Evolutionary conservation across 2,329 filamentous ascomycete genomes (phyloP).

Genomic region (Colletotrichum tamarilloi): DNA sequence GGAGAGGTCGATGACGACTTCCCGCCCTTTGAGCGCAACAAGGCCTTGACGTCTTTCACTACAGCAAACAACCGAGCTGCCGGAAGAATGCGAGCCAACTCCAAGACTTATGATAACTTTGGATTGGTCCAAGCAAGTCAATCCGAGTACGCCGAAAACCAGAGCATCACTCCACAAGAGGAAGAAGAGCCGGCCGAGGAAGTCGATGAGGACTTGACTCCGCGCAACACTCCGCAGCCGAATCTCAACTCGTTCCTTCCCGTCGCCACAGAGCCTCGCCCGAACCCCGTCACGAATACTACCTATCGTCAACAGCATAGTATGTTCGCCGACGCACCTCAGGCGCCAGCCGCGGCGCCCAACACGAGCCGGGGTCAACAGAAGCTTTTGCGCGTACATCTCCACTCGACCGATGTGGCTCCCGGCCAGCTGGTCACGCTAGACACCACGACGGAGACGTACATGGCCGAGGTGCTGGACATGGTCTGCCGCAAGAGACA

Average conservation of each 20-base stretch:
- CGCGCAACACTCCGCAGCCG: slow-evolving; percentile 59
- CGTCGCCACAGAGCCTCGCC: slow-evolving; percentile 50
- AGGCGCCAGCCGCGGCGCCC: slow-evolving; percentile 55
- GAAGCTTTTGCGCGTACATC: slow-evolving; percentile 78
- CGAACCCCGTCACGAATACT: slow-evolving; percentile 72
- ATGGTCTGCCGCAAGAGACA: slow-evolving; percentile 81
- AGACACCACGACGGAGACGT: slow-evolving; percentile 84
- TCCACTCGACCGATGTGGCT: slow-evolving; percentile 74
- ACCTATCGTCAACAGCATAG: slow-evolving; percentile 65
- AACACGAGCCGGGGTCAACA: slow-evolving; percentile 69
- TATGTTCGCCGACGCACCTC: slow-evolving; percentile 67
- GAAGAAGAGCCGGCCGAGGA: slow-evolving; percentile 49
- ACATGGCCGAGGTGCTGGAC: slow-evolving; percentile 84
- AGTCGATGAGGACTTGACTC: slow-evolving; percentile 55
- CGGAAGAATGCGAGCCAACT: slow-evolving; percentile 71
- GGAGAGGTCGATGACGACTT: slow-evolving; percentile 90
- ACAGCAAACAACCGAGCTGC: slow-evolving; percentile 80
- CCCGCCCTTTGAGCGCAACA: slow-evolving; percentile 79
- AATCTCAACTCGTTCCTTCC: slow-evolving; percentile 46
- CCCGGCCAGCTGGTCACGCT: slow-evolving; percentile 80
- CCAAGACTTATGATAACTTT: slow-evolving; percentile 85
- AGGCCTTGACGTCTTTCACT: slow-evolving; percentile 81
- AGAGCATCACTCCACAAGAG: slow-evolving; percentile 73
- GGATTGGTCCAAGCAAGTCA: slow-evolving; percentile 79
- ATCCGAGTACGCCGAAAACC: slow-evolving; percentile 76